A percentile compares a stretch with the other conserved stretches of the same genome.
Evolutionary conservation across 2,329 filamentous ascomycete genomes (phyloP).

Genomic region (Balansia obtecta): DNA sequence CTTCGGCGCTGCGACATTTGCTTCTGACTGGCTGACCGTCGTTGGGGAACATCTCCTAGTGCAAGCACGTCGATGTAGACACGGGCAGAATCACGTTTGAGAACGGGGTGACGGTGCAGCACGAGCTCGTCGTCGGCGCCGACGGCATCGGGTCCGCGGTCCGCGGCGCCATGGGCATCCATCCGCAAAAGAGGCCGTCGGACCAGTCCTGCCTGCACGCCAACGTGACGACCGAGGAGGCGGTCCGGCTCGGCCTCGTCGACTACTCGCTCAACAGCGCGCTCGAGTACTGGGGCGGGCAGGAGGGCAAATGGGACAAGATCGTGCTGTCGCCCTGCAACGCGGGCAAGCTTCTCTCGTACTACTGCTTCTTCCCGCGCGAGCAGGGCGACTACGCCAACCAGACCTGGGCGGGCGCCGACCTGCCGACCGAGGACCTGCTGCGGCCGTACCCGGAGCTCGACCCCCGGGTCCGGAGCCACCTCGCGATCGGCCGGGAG

Average conservation of each 20-base stretch:
- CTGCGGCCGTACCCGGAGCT: slow-evolving; percentile 48
- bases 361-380: slow-evolving; percentile 57
- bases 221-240: slow-evolving; percentile 51
- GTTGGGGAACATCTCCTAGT: no score
- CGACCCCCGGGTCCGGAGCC: slow-evolving; percentile 42
- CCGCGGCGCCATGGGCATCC: slow-evolving; percentile 49
- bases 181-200: slow-evolving; percentile 44
- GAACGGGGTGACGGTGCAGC: slow-evolving; percentile 34
- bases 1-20: no score
- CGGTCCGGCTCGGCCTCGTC: slow-evolving; percentile 43
- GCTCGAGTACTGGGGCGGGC: slow-evolving; percentile 60
- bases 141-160: slow-evolving; percentile 58
- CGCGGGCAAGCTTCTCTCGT: slow-evolving; percentile 50
- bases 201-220: slow-evolving; percentile 51
- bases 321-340: slow-evolving; percentile 61
- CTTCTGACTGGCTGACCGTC: no score
- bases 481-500: slow-evolving; percentile 47
- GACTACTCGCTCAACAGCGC: slow-evolving; percentile 50
- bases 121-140: slow-evolving; percentile 51
- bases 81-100: slow-evolving; percentile 37
- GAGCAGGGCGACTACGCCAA: slow-evolving; percentile 43
- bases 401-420: slow-evolving; percentile 46
- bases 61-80: slow-evolving; percentile 38
- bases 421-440: slow-evolving; percentile 42
- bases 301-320: slow-evolving; percentile 51